Evolutionary conservation across 306 rosid species (phyloP).

Genomic region (Castanopsis chinensis): DNA sequence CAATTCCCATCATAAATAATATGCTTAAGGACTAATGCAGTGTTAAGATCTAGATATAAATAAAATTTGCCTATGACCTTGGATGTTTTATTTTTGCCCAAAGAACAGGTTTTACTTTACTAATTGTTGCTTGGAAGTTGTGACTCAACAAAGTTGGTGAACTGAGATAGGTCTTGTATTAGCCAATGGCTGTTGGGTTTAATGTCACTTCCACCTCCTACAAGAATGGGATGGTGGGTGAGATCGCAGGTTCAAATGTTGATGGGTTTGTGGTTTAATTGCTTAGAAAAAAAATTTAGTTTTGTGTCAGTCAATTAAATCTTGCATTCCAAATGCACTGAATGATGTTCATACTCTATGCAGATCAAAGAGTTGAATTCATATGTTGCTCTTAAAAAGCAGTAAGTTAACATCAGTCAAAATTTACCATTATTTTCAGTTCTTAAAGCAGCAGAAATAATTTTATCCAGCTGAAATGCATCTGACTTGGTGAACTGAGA

Average conservation of each 20-base stretch:
- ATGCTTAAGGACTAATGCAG: too few species aligned
- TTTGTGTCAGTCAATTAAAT: neutral
- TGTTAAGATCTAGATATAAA: too few species aligned
- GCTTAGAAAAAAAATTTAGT: too few species aligned
- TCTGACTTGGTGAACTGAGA: too few species aligned
- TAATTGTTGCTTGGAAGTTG: neutral
- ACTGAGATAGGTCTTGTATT: neutral
- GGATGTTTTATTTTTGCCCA: too few species aligned
- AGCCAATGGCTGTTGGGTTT: too few species aligned
- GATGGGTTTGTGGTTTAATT: too few species aligned
- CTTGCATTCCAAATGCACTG: constrained; percentile 5
- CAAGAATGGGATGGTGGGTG: too few species aligned
- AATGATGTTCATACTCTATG: constrained; percentile 18
- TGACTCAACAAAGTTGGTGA: neutral
- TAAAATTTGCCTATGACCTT: too few species aligned
- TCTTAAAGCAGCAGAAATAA: neutral
- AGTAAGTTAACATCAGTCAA: constrained; percentile 53
- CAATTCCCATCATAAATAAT: neutral
- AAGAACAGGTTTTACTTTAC: neutral
- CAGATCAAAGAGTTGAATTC: constrained; percentile 74
- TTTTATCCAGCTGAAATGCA: neutral
- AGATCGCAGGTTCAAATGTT: too few species aligned
- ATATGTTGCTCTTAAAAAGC: constrained; percentile 86
- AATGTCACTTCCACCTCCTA: too few species aligned
- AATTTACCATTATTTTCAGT: neutral